Evolutionary conservation across 2,329 filamentous ascomycete species (phyloP).

Genomic region (Aspergillus chevalieri): DNA sequence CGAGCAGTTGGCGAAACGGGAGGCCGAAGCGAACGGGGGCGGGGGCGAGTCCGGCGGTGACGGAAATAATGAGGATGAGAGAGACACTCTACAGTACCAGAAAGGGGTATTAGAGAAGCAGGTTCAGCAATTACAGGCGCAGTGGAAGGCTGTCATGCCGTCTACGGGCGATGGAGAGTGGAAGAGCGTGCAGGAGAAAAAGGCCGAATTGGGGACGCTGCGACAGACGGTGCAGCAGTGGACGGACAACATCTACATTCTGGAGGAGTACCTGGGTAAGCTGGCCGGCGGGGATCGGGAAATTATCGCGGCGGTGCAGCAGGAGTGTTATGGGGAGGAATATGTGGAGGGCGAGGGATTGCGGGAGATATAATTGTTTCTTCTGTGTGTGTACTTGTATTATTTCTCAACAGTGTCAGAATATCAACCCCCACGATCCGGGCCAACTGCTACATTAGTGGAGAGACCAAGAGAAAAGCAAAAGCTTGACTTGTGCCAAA

Average conservation of each 20-base stretch:
- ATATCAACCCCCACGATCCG: no score
- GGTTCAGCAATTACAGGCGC: slow-evolving; percentile 24
- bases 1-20: slow-evolving; percentile 28
- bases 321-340: slow-evolving; percentile 48
- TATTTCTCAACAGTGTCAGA: no score
- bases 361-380: slow-evolving; percentile 29
- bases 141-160: slow-evolving; percentile 5
- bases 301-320: slow-evolving; percentile 37
- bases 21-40: slow-evolving; percentile 15
- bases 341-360: slow-evolving; percentile 51
- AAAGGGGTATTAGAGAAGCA: slow-evolving; percentile 23
- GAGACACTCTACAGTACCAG: slow-evolving; percentile 13
- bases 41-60: not conserved
- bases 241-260: slow-evolving; percentile 41
- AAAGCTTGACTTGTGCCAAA: slow-evolving; percentile 27
- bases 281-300: slow-evolving; percentile 40
- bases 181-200: slow-evolving; percentile 27
- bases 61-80: slow-evolving; percentile 11
- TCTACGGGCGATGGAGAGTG: slow-evolving; percentile 26
- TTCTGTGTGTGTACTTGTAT: not conserved
- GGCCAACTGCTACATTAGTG: not conserved
- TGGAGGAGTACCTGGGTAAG: slow-evolving; percentile 36
- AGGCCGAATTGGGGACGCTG: slow-evolving; percentile 27
- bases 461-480: slow-evolving; percentile 17
- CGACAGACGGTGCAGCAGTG: slow-evolving; percentile 29